Evolutionary conservation across 2,329 filamentous ascomycete genomes (phyloP), one percentile per base, ranked within the genome.

Genomic region (Hymenoscyphus occultus): DNA sequence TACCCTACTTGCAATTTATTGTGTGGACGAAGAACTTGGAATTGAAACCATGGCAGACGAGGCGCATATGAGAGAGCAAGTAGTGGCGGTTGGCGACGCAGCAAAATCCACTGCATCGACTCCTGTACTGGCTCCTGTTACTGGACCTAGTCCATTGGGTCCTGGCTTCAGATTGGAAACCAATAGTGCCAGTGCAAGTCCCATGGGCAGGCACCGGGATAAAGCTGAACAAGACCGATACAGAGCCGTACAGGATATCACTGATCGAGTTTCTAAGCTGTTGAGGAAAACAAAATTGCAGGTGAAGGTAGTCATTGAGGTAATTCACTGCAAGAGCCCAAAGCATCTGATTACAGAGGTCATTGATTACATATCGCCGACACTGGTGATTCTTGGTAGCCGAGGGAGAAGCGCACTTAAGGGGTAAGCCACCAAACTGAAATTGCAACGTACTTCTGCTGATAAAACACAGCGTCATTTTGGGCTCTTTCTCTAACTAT

Each of bases 401-500:
- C 85, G 95, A 71, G 95, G 95, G 39, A 87, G 93, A 69, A 97
- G 92, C 77, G 92, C 93, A 56, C 82, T 99, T 63, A 98, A 98
- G 78, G 94, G 93, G 92, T 94, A 82, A 80, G 89, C 45, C 48
- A 48, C 13, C 22, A 35, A 51, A 16, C 56, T 51, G 16, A 63
- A 59, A 56, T 64, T n/a, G 19, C 12, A 64, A 14, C 13, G 56
- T 67, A 51, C 3, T 5, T 4, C 39, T 54, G 65, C 77, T 80
- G 74, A 82, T 75, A n/a, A 58, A 42, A 32, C 5, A 59, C 71
- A 96, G 93, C 75, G 94, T 97, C 28, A 89, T 99, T 67, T 84
- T 99, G 39, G 95, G 95, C 32, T 97, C 93, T 0, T 98, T 99
- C 78, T 96, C 92, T 67, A 98, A 98, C 76, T 99, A 99, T 74